Evolutionary conservation across 139 green algal genomes (phyloP), one percentile per base, ranked within the genome.

Genomic region (Yamagishiella unicocca): DNA sequence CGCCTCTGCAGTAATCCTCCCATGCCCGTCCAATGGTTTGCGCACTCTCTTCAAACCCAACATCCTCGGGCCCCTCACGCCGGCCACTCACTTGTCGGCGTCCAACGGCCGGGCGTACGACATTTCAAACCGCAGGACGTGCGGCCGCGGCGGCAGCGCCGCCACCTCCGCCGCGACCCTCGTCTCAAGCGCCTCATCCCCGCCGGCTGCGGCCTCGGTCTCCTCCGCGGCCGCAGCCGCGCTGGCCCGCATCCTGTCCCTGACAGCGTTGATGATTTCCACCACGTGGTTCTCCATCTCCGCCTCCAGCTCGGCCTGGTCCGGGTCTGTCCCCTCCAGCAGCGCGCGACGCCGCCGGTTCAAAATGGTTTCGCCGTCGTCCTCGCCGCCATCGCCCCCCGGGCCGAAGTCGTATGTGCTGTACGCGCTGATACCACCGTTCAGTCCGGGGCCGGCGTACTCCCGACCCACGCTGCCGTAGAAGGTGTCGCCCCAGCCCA

Each of bases 401-500:
- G n/a, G n/a, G n/a, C n/a, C n/a, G n/a, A 1, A 25, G 8, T 81
- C 73, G 45, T 45, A 29, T 0, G 45, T 66, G 73, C 45, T 38
- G 27, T 85, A 76, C 29, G 40, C 21, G 80, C 67, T 86, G 62
- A 87, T 87, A 10, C 82, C 82, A 25, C 82, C 82, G 82, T 87
- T 45, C 2, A 87, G 50, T 4, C 82, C 82, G 1, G 67, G 66
- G 1, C 82, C 82, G 17, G 46, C 82, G 12, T 40, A 71, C 17
- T 14, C 35, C 14, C 82, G 82, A 4, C n/a, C 10, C 12, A 50
- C 33, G 35, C 67, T 81, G 82, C 82, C 82, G 50, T 72, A 87
- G 25, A 87, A 81, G 5, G 67, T 80, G 37, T 79, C 67, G 25
- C 67, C 82, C 82, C 66, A 81, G n/a, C 82, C 82, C 4, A 87